Evolutionary conservation across 768 basidiomycete species (phyloP), one percentile per base, ranked within the genome.

Genomic region (Glaciozyma martinii): DNA sequence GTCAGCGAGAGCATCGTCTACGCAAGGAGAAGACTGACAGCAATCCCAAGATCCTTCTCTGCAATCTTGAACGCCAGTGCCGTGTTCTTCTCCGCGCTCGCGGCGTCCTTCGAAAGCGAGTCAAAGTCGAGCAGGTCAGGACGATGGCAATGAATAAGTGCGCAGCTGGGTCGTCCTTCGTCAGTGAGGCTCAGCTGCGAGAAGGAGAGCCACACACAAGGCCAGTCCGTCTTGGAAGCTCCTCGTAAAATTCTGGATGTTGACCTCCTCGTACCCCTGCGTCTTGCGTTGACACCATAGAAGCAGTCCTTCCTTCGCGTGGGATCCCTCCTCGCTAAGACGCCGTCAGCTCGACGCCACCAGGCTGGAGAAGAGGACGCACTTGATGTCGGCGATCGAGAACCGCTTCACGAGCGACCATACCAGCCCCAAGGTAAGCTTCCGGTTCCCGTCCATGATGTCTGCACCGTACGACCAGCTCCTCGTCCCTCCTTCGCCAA

Each of bases 221-320:
- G 94, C 94, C 65, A 98, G 83, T 50, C 95, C 95, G 76, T 97
- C 91, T 42, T 86, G 86, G 88, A 92, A 99, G 75, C 89, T 91
- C 46, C 82, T 74, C 19, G 90, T 88, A 75, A 99, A 99, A 74
- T 98, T 90, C 78, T 90, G 85, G 21, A 99, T 90, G 63, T 97
- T 79, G 18, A 98, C 92, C 73, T 94, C 90, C 67, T 83, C 83
- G 78, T 99, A 98, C 1, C 85, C 84, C 42, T 82, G 84, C 0
- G 95, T 99, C 78, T 94, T 95, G 61, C 95, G 85, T 74, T 98
- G 95, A 79, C 93, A 95, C 95, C 95, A 99, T 5, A 99, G 82
- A 6, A 99, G 80, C 16, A 99, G 82, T 43, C 95, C 95, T 75
- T 98, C 95, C 77, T 97, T 95, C 2, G 95, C 95, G 15, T 92